phyloP scores from a whole-genome alignment of 495 filamentous ascomycete genomes.

The Daldinia loculata region DNA sequence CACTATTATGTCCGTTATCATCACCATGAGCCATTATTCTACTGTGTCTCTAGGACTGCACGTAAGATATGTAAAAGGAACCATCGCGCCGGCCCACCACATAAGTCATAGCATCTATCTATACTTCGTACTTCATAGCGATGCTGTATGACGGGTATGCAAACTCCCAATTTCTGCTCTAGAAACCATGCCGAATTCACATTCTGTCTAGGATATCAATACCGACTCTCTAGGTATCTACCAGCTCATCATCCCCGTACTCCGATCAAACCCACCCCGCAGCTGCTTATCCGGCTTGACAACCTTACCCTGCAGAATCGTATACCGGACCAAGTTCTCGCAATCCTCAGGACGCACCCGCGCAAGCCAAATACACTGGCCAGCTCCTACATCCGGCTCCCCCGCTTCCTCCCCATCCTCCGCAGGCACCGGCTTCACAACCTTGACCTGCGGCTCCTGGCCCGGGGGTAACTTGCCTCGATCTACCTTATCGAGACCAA shows the following conservation, averaged over 20 bases:
- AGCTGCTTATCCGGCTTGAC: conserved; percentile 86
- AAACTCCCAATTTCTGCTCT: background rate
- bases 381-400: conserved; percentile 64
- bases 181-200: background rate
- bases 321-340: conserved; percentile 90
- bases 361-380: conserved; percentile 94
- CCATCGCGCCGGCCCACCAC: background rate
- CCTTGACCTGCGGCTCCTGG: conserved; percentile 32
- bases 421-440: conserved; percentile 13
- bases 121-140: background rate
- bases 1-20: background rate
- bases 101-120: background rate
- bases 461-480: conserved; percentile 49
- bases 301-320: conserved; percentile 91
- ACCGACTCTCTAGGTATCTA: conserved; percentile 44
- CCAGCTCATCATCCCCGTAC: conserved; percentile 85
- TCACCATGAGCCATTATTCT: background rate
- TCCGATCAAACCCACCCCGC: conserved; percentile 88
- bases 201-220: background rate
- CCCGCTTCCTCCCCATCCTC: conserved; percentile 21
- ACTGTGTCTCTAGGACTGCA: background rate
- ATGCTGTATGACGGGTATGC: background rate
- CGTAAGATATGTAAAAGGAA: background rate
- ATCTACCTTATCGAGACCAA: conserved; percentile 59
- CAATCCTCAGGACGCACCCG: conserved; percentile 90